Evolutionary conservation across 257 asterid genomes (phyloP), one percentile per base, ranked within the genome.

Genomic region (Solanum dulcamara): DNA sequence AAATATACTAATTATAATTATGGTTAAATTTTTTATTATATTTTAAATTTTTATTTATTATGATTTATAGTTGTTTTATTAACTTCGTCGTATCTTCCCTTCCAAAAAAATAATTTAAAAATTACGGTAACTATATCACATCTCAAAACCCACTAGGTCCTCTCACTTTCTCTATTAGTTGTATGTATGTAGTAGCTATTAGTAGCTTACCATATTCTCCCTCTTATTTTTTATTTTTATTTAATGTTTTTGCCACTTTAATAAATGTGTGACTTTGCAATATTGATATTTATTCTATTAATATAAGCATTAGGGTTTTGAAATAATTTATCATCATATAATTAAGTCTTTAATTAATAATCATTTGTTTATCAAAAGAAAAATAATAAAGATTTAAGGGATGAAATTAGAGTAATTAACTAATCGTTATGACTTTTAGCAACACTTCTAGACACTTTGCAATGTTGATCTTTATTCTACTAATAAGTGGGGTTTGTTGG

Each of bases 61-160:
- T n/a, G n/a, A n/a, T n/a, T n/a, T n/a, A n/a, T n/a, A n/a, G n/a
- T n/a, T n/a, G n/a, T n/a, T n/a, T n/a, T n/a, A n/a, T n/a, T n/a
- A n/a, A n/a, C n/a, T n/a, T n/a, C n/a, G n/a, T n/a, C n/a, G n/a
- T n/a, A n/a, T n/a, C n/a, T n/a, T n/a, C n/a, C n/a, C n/a, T n/a
- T n/a, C n/a, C n/a, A n/a, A n/a, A n/a, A n/a, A n/a, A n/a, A n/a
- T n/a, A n/a, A n/a, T n/a, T n/a, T n/a, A n/a, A n/a, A n/a, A n/a
- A n/a, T n/a, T n/a, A n/a, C n/a, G n/a, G n/a, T n/a, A n/a, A n/a
- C 98, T 93, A 93, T 86, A 90, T 86, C 95, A 94, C 98, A 94
- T 97, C 98, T 94, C 98, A 91, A 92, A 89, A 90, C 90, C 93
- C 94, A 93, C 95, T 90, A 90, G 87, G 32, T 59, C 83, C 87